Evolutionary conservation across 768 basidiomycete species (phyloP).

Genomic region (Austroboletus eburneus): DNA sequence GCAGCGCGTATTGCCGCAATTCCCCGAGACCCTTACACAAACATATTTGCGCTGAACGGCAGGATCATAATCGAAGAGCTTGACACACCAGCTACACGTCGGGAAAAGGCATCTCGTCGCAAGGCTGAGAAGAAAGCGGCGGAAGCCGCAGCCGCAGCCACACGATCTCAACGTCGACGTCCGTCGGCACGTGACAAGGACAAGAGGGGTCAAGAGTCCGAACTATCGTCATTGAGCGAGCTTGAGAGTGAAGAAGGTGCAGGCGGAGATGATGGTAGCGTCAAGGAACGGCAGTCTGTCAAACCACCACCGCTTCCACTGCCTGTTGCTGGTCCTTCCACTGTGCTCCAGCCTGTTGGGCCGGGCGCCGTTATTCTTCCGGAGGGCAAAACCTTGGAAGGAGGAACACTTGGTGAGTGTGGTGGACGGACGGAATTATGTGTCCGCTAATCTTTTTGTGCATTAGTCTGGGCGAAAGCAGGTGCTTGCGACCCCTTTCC

Average conservation of each 20-base stretch:
- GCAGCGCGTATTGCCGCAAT: conserved; percentile 27
- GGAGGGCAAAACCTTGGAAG: conserved; percentile 38
- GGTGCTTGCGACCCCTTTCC: conserved; percentile 35
- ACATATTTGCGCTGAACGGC: conserved; percentile 37
- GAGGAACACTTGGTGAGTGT: conserved; percentile 63
- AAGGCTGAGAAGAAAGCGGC: conserved; percentile 38
- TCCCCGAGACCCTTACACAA: conserved; percentile 28
- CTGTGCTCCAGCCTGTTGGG: conserved; percentile 12
- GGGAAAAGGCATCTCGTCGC: conserved; percentile 48
- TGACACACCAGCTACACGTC: conserved; percentile 66
- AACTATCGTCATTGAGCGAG: conserved; percentile 45
- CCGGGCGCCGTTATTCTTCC: conserved; percentile 33
- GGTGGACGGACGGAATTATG: no score
- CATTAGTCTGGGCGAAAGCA: conserved; percentile 80
- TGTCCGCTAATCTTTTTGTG: neutral
- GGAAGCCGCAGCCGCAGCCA: conserved; percentile 14
- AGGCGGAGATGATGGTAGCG: neutral
- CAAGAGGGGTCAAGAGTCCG: conserved; percentile 32
- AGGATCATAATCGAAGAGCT: conserved; percentile 64
- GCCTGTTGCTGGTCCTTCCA: conserved; percentile 8
- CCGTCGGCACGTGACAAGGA: conserved; percentile 3
- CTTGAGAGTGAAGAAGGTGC: conserved; percentile 31
- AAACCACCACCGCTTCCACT: conserved; percentile 1
- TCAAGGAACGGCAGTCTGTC: conserved; percentile 6
- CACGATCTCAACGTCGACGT: neutral